Base-by-base conservation (phyloP, 441 rosid species). In the Arabidopsis hybrid region DNA sequence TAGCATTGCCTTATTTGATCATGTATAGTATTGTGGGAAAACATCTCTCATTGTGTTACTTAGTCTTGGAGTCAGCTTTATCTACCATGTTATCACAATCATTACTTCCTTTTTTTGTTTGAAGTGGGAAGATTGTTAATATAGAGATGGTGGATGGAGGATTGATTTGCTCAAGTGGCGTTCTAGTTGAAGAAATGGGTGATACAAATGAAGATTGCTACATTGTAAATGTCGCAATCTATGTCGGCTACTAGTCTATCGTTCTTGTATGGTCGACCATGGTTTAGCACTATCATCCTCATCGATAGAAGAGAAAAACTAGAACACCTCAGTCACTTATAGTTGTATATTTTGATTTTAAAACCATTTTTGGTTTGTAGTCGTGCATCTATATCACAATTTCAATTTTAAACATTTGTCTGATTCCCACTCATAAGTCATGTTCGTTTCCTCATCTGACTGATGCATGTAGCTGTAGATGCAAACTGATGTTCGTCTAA, bases 71-170 rank as follows among this genome's bases (percentile, higher is more conserved):
- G 26, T 21, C 26, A 21, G 26, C 26, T 49, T 55, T 6, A 1
- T 35, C 16, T 4, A 17, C 16, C 0, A 26, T 8, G 49, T 40
- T 42, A 31, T 18, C 36, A 17, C 52, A 39, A 16, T 42, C 58
- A 43, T 43, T 66, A 7, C 0, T 18, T 46, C 4, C 2, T 31
- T 49, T 55, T 63, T 4, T 39, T 21, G 0, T 57, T 53, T 85
- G 64, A 83, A 92, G 96, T 67, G 97, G 96, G 63, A 65, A 69
- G 79, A 91, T 95, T 82, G 55, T 87, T 60, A 83, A 81, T 42
- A 84, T 92, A 71, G 97, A 92, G 76, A 95, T 91, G 45, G 96
- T 91, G 47, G 95, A 92, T 64, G 97, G 99, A 66, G 99, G 99
- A 75, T 72, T 92, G 70, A 85, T 91, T 69, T 92, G 99, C 85